Base-by-base conservation (phyloP, 2,329 filamentous ascomycete genomes). In the Colletotrichum falcatum region DNA sequence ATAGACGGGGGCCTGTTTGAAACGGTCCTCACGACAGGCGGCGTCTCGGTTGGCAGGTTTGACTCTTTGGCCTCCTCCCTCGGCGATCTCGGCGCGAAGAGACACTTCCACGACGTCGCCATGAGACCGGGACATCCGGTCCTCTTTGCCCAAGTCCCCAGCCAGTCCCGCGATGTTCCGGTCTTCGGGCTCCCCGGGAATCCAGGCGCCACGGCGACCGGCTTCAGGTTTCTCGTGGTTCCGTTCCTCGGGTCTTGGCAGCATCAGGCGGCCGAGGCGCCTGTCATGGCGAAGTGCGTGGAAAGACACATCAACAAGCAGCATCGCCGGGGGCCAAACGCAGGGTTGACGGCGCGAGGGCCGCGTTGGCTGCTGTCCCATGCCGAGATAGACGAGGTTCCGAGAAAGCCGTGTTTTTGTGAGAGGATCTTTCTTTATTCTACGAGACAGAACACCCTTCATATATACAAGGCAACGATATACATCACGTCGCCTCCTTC, bases 1-100 rank as follows among this genome's bases (percentile, higher is more conserved):
- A 12, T 58, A 14, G 54, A 42, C 6, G 35, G 54, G 12, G 35
- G 35, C 3, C n/a, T 4, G 2, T 59, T 63, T 12, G 62, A 70
- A 59, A 51, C 67, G 48, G 14, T 70, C 16, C 26, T 30, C 30
- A 59, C 64, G 26, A 51, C 51, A 30, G 59, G 59, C 30, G 59
- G 59, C 26, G 59, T 62, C n/a, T 51, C 59, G 16, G 46, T 51
- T 11, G 59, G 59, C 3, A 62, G 42, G 30, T 42, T 42, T 18
- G 59, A 62, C 44, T 62, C 53, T 28, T 12, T 62, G n/a, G 33
- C 44, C 16, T 51, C 59, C 6, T 49, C 59, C 5, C 23, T 62
- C 9, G 16, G 59, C 16, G 20, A 20, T 20, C 28, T 62, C 14
- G 39, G 18, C 8, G 59, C 44, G 7, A 58, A 20, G 54, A 58